Evolutionary conservation across 495 filamentous ascomycete species (phyloP).

Genomic region (Friedmanniomyces simplex): DNA sequence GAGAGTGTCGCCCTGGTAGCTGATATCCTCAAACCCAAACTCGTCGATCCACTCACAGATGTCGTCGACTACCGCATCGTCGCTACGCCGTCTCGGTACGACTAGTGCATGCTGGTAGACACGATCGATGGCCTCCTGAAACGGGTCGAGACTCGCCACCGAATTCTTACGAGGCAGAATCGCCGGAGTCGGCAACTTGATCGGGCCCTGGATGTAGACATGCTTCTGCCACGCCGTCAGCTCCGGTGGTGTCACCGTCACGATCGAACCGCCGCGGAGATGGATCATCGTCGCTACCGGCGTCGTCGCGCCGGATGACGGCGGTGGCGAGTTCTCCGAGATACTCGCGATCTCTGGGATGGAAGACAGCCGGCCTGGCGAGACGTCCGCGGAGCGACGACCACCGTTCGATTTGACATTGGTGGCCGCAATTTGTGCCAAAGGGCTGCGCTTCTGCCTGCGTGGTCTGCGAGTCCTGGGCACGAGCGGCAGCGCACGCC

Average conservation of each 20-base stretch:
- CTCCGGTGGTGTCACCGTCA: constrained; percentile 20
- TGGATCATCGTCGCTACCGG: constrained; percentile 16
- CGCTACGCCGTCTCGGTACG: constrained; percentile 12
- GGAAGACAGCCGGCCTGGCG: constrained; percentile 1
- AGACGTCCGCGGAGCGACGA: not conserved
- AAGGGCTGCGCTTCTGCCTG: constrained; percentile 5
- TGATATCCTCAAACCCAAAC: constrained; percentile 12
- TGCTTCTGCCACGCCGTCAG: constrained; percentile 19
- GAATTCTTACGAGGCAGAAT: constrained; percentile 19
- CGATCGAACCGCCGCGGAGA: constrained; percentile 18
- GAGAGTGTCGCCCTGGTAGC: constrained; percentile 8
- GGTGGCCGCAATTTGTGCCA: constrained; percentile 2
- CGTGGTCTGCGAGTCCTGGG: not conserved
- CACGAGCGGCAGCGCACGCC: not conserved
- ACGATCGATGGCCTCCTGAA: constrained; percentile 21
- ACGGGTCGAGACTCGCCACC: constrained; percentile 19
- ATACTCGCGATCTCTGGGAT: constrained; percentile 4
- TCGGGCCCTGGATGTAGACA: constrained; percentile 21
- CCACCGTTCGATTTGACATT: not conserved
- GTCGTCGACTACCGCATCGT: constrained; percentile 20
- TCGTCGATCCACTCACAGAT: constrained; percentile 23
- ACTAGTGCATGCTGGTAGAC: constrained; percentile 13
- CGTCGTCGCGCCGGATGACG: not conserved
- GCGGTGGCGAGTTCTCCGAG: constrained; percentile 9
- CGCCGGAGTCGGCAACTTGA: constrained; percentile 16